phyloP scores from a whole-genome alignment of 192 early-diverging fungal species.

The Phycomyces nitens region DNA sequence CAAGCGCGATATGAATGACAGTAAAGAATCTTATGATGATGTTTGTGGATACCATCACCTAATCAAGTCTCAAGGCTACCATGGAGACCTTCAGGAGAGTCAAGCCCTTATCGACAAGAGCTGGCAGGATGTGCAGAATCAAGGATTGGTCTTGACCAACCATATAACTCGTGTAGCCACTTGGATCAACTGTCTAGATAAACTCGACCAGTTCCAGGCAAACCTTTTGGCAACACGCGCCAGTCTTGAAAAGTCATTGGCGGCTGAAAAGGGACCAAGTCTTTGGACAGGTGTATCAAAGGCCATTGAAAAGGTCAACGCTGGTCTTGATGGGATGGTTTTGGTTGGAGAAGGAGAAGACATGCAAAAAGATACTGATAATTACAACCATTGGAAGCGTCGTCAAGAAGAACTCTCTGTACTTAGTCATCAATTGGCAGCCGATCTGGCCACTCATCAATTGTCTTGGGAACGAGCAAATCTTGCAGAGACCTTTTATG shows the following conservation, averaged over 20 bases:
- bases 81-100: neutral
- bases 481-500: neutral
- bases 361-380: neutral
- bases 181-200: neutral
- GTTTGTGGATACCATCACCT: neutral
- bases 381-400: neutral
- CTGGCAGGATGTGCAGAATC: neutral
- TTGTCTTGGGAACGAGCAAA: neutral
- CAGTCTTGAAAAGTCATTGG: neutral
- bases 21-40: neutral
- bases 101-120: neutral
- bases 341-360: neutral
- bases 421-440: neutral
- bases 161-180: neutral
- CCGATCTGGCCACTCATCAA: neutral
- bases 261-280: neutral
- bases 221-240: neutral
- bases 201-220: neutral
- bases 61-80: neutral
- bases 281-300: neutral
- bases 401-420: neutral
- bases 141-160: neutral
- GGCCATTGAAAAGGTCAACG: neutral
- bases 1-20: neutral
- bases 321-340: neutral